A percentile compares a stretch with the other conserved stretches of the same genome.
Conservation (phyloP, 331 rosid species). For the Rhamnella rubrinervis region DNA sequence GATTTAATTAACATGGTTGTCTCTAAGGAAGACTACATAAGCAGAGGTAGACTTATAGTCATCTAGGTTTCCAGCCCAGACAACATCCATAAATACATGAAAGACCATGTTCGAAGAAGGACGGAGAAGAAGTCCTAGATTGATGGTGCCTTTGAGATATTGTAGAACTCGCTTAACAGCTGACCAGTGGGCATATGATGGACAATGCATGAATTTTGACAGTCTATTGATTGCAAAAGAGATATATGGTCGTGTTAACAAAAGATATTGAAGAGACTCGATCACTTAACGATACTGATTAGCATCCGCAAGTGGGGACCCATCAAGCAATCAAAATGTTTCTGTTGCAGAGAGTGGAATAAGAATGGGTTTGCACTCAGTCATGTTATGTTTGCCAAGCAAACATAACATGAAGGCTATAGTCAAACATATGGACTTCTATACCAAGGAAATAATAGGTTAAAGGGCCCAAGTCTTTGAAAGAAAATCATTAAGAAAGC, state of each 20-base stretch:
- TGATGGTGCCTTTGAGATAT: neutral
- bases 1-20: neutral
- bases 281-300: too few relatives aligned
- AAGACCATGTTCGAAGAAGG: neutral
- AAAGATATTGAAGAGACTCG: neutral
- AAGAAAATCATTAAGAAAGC: too few relatives aligned
- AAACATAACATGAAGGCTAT: too few relatives aligned
- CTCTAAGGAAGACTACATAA: neutral
- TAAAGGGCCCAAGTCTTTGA: too few relatives aligned
- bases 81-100: neutral
- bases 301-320: too few relatives aligned
- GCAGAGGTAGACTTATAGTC: neutral
- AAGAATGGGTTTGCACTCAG: too few relatives aligned
- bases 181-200: neutral
- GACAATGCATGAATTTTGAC: neutral
- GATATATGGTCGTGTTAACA: neutral
- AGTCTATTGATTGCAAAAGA: neutral
- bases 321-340: too few relatives aligned
- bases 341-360: too few relatives aligned
- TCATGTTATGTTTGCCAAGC: too few relatives aligned
- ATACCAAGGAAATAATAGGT: too few relatives aligned
- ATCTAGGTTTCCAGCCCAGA: neutral
- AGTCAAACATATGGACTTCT: too few relatives aligned
- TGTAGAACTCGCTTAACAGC: neutral
- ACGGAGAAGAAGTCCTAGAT: neutral